Evolutionary conservation across 257 asterid genomes (phyloP), one percentile per base, ranked within the genome.

Genomic region (Przewalskia tangutica): DNA sequence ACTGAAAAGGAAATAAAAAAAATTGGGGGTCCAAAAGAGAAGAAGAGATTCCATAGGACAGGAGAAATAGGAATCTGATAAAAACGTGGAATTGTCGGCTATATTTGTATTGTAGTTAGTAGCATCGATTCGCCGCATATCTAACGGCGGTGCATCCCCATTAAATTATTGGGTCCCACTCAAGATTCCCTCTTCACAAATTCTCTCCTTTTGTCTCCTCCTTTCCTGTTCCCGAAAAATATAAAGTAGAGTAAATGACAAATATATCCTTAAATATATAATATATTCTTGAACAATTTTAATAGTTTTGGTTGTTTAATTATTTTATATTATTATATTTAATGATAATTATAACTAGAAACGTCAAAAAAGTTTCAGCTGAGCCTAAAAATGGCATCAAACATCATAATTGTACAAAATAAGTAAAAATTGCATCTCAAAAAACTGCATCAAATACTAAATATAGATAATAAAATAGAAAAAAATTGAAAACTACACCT

Each of bases 101-200:
- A 17, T 3, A 17, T 42, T 20, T 20, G 11, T 77, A 38, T 1
- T 0, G 13, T 48, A 55, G 6, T 0, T 16, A 23, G 68, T n/a
- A 82, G 79, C 84, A 82, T 85, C 89, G 82, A 55, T 84, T 88
- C 86, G 90, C 92, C 90, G 89, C 91, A 73, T 89, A 83, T 63
- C 40, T 71, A 85, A 85, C 87, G 88, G 85, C 82, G 86, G 79
- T 80, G 82, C 87, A 84, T 81, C 23, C 20, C 64, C 73, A 71
- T 82, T 50, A 59, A 81, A 63, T 81, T 42, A 1, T 10, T 64
- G 83, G 50, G 56, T 51, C 86, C 50, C 56, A 48, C 77, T 62
- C 17, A 1, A 59, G 36, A 59, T 59, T 59, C 34, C 66, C 66
- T 18, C 36, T 8, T 0, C 6, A 59, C 66, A 59, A 18, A 59